Evolutionary conservation across 2,329 filamentous ascomycete species (phyloP).

Genomic region (Scopulariopsis brevicaulis): DNA sequence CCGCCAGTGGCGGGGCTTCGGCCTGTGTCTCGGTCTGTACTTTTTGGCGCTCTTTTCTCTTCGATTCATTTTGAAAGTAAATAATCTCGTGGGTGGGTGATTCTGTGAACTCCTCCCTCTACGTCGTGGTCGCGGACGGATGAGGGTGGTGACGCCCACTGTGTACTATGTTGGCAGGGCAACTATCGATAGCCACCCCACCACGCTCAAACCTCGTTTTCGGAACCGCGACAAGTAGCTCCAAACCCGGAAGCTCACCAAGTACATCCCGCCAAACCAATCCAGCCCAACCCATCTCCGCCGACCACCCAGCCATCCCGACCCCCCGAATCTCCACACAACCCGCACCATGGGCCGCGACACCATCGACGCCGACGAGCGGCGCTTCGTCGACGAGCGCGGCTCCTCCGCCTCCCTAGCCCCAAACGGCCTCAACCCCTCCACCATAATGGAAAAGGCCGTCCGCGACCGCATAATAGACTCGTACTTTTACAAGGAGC

Average conservation of each 20-base stretch:
- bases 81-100: background rate
- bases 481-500: constrained; percentile 96
- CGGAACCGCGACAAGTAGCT: background rate
- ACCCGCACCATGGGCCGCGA: constrained; percentile 21
- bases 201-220: background rate
- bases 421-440: constrained; percentile 81
- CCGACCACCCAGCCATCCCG: background rate
- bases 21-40: background rate
- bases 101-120: background rate
- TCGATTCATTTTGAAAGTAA: background rate
- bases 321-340: background rate
- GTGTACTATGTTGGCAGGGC: constrained; percentile 23
- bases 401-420: constrained; percentile 67
- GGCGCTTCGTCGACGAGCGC: constrained; percentile 78
- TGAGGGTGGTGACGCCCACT: background rate
- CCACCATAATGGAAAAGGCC: constrained; percentile 91
- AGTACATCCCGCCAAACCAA: background rate
- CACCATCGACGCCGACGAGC: constrained; percentile 67
- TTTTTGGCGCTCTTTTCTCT: background rate
- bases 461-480: constrained; percentile 93
- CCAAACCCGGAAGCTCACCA: background rate
- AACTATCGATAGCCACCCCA: constrained; percentile 28
- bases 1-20: constrained; percentile 11
- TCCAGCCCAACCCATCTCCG: background rate
- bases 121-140: background rate